Base-by-base conservation (phyloP, 495 filamentous ascomycete genomes). In the Wilcoxina mikolae region DNA sequence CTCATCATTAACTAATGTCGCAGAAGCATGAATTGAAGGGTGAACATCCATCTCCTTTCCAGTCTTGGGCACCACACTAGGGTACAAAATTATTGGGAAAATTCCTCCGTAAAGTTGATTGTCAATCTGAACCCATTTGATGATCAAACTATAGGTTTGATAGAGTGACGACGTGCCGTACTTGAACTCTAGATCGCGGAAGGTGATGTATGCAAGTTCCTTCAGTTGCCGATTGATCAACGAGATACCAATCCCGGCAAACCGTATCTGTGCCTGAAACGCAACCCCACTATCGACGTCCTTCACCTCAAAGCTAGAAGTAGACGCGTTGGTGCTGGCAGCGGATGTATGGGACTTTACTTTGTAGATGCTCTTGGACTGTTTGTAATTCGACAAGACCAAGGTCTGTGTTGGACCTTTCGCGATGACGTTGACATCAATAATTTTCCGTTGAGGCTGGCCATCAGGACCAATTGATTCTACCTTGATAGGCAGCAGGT, bases 81-180 rank as follows among this genome's bases (percentile, higher is more conserved):
- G 91, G 65, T 98, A 98, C 35, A 96, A 73, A 54, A 98, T 80
- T 69, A 98, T 94, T 0, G 91, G 91, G 75, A 98, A 98, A 58
- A 98, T 87, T 12, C 91, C 91, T 39, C 91, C 91, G 65, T 96
- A 98, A 23, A 98, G 81, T 65, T 98, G 91, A 64, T 98, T 98
- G 71, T 98, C 91, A 64, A 98, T 89, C 68, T 98, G 91, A 46
- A 98, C 88, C 91, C 91, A 98, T 68, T 95, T 96, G 67, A 95
- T 83, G 0, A 84, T 83, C 9, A 87, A 75, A 45, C 83, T 86
- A 54, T 95, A 68, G 3, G 86, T 95, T 69, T 96, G 91, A 65
- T 91, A 94, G 11, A 95, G 71, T 25, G 76, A 73, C n/a, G 93
- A 95, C 65, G 96, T 91, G 53, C 78, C 84, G 65, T 85, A 93